These are phyloP conservation scores for Eimeria sp. DNA, from an alignment of 169 alveolate species.

Conservation along the genomic window DNA sequence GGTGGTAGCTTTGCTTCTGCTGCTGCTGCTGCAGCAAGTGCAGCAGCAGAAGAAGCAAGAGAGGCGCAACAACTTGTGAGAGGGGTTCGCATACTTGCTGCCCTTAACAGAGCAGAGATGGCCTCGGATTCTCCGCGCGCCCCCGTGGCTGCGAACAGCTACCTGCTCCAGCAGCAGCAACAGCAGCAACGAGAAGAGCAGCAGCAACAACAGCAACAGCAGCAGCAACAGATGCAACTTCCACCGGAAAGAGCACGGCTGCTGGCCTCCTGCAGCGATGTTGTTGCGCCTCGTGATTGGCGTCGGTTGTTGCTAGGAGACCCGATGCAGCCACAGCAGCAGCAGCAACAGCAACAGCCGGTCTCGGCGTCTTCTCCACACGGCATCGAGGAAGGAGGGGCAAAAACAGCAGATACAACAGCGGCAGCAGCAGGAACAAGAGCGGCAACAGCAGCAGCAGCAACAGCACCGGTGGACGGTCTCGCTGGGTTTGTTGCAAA, in stretches of 20 bases:
- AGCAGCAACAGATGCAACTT: no score
- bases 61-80: slow-evolving; percentile 24
- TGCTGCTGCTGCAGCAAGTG: slow-evolving; percentile 62
- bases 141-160: neutral
- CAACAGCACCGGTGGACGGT: neutral
- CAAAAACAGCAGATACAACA: no score
- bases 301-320: slow-evolving; percentile 5
- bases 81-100: slow-evolving; percentile 23
- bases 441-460: slow-evolving; percentile 12
- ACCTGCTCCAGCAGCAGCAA: slow-evolving; percentile 21
- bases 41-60: slow-evolving; percentile 66
- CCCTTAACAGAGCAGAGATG: neutral
- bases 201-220: no score
- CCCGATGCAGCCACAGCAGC: no score
- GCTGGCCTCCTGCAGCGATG: slow-evolving; percentile 43
- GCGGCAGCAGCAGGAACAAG: neutral
- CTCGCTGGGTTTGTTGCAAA: neutral
- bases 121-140: neutral
- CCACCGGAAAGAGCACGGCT: slow-evolving; percentile 29
- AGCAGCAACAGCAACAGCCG: slow-evolving; percentile 1
- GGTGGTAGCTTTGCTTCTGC: neutral
- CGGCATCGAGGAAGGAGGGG: neutral
- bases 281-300: slow-evolving; percentile 14
- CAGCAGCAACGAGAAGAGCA: neutral
- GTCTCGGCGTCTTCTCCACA: neutral